These are phyloP conservation scores for Microcyclosporella mali DNA, from an alignment of 2,329 filamentous ascomycete species.

Conservation along the genomic window DNA sequence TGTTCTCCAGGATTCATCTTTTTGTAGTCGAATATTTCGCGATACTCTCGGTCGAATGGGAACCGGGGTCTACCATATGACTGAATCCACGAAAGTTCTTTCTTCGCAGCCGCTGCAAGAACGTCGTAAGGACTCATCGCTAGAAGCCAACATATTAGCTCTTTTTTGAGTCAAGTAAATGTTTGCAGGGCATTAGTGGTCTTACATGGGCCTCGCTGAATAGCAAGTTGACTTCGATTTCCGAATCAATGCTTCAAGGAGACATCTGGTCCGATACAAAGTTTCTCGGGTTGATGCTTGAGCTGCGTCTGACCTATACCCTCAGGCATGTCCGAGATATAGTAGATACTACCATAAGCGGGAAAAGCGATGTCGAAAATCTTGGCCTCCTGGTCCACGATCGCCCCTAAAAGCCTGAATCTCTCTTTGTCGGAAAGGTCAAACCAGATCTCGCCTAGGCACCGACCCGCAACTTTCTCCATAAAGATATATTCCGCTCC, in stretches of 20 bases:
- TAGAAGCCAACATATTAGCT: not conserved
- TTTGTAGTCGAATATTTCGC: constrained; percentile 26
- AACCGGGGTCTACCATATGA: constrained; percentile 26
- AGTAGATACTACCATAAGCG: constrained; percentile 29
- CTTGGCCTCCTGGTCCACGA: constrained; percentile 28
- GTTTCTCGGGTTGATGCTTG: no score
- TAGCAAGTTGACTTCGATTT: constrained; percentile 21
- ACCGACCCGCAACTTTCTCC: constrained; percentile 15
- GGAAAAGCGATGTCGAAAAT: constrained; percentile 26
- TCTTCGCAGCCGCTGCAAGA: constrained; percentile 26
- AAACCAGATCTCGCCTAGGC: constrained; percentile 21
- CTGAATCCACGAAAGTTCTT: constrained; percentile 28
- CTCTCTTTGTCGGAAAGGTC: constrained; percentile 21
- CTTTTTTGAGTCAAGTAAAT: not conserved
- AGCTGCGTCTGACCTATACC: no score
- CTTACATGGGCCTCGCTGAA: constrained; percentile 29
- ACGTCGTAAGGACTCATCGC: constrained; percentile 14
- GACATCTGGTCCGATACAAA: constrained; percentile 31
- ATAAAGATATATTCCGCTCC: constrained; percentile 25
- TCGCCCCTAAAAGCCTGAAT: constrained; percentile 14
- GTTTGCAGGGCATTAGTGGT: no score
- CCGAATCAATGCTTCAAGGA: constrained; percentile 29
- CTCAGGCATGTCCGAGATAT: constrained; percentile 24
- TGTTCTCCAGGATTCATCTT: constrained; percentile 19
- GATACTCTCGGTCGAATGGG: constrained; percentile 27